Conservation (phyloP, 768 basidiomycete species). For the Leccinum aurantiacum region DNA sequence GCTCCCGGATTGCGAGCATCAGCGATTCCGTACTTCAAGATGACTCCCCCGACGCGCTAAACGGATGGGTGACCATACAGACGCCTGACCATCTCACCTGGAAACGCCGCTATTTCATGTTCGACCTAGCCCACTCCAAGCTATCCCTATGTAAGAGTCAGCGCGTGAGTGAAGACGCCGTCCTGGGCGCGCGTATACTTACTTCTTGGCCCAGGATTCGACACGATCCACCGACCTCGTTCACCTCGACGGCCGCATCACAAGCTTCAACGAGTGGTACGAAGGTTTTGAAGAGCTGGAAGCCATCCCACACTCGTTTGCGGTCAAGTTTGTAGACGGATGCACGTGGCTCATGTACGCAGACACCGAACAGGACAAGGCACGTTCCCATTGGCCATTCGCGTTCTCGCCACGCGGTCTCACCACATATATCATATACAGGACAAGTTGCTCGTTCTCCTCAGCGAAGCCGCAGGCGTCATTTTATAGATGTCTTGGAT, state of each 20-base stretch:
- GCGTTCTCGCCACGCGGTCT: background rate
- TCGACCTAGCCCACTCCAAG: conserved; percentile 41
- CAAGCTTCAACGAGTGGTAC: conserved; percentile 56
- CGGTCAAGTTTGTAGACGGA: conserved; percentile 55
- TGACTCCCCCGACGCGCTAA: conserved; percentile 38
- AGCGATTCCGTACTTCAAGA: conserved; percentile 45
- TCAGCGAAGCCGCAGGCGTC: conserved; percentile 15
- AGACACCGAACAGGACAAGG: conserved; percentile 66
- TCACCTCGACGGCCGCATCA: conserved; percentile 47
- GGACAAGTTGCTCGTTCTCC: conserved; percentile 12
- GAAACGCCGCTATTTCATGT: conserved; percentile 63
- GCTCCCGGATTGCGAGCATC: conserved; percentile 46
- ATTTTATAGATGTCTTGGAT: conserved; percentile 23
- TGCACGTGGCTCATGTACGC: conserved; percentile 58
- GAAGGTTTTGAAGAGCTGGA: conserved; percentile 68
- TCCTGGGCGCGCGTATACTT: conserved; percentile 3
- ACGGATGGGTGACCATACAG: conserved; percentile 66
- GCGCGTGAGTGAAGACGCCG: conserved; percentile 38
- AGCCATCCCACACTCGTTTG: conserved; percentile 66
- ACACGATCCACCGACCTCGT: conserved; percentile 34
- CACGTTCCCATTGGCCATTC: conserved; percentile 17
- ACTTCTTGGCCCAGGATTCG: conserved; percentile 26
- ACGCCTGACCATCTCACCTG: conserved; percentile 52
- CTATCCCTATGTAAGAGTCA: conserved; percentile 52
- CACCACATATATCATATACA: background rate